Base-by-base conservation (phyloP, 208 protist species). In the Trypanosoma lewisi region DNA sequence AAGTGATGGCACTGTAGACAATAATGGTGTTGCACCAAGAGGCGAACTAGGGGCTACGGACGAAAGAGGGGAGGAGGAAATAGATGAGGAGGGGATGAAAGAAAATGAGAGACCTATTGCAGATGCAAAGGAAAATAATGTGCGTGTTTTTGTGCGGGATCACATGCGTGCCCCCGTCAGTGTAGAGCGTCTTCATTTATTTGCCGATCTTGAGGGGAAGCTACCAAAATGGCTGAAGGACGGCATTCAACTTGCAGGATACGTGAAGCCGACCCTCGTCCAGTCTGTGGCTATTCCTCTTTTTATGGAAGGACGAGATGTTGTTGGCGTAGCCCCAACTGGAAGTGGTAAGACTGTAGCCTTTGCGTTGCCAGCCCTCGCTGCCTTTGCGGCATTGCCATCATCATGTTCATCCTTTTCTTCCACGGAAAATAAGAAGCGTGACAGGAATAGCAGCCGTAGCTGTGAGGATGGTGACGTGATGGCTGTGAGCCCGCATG, bases 331-430 rank as follows among this genome's bases (percentile, higher is more conserved):
- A 33, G 93, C 97, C 11, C 85, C 93, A 42, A 98, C 97, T n/a
- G 98, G 98, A 54, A 95, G 81, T 50, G 98, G 98, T 19, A 98
- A 98, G 67, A 99, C 97, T 6, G 83, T 97, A 4, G 95, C 97
- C 7, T 99, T 98, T 78, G 90, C 95, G n/a, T 69, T 99, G 12
- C 97, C 96, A 0, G 72, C 85, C 11, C 70, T 92, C n/a, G 70
- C 82, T 4, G 50, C 78, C 25, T 51, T 87, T 11, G 50, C 49
- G 7, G 16, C 36, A 21, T 33, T 16, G 31, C 19, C 31, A 12
- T 28, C 59, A 39, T 2, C 31, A 1, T 25, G 16, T 12, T 2
- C n/a, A n/a, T n/a, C n/a, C n/a, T n/a, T n/a, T n/a, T n/a, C n/a
- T n/a, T n/a, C n/a, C n/a, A n/a, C n/a, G n/a, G n/a, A 28, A 2